Conservation (phyloP, 1,284 basidiomycete species). For the Cystobasidium pallidum region DNA sequence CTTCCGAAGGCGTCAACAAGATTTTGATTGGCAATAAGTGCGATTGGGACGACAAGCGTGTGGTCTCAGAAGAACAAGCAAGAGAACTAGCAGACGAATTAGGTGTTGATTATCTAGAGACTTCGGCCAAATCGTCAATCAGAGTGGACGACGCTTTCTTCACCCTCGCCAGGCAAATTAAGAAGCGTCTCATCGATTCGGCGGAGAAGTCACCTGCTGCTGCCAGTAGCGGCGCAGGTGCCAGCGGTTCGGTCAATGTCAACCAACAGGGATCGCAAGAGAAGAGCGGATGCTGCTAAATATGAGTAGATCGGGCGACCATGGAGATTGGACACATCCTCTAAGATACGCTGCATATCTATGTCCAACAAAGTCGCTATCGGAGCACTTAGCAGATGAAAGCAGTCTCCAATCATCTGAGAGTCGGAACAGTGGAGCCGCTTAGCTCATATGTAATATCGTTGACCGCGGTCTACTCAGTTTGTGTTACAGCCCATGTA, state of each 20-base stretch:
- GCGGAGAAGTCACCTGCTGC: slow-evolving; percentile 37
- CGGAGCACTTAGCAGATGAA: no score
- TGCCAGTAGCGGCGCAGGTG: neutral
- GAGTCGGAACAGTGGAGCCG: no score
- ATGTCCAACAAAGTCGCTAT: no score
- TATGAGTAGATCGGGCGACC: neutral
- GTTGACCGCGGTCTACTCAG: no score
- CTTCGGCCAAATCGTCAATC: slow-evolving; percentile 94
- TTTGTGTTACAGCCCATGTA: no score
- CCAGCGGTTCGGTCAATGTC: slow-evolving; percentile 35
- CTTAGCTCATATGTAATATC: no score
- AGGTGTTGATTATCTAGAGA: slow-evolving; percentile 95
- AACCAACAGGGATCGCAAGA: slow-evolving; percentile 22
- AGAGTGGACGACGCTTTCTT: slow-evolving; percentile 99
- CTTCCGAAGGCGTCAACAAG: slow-evolving; percentile 98
- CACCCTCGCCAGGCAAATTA: slow-evolving; percentile 95
- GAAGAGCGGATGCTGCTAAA: slow-evolving; percentile 49
- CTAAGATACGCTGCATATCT: no score
- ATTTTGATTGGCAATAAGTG: slow-evolving; percentile 99
- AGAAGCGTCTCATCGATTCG: slow-evolving; percentile 93
- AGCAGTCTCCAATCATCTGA: no score
- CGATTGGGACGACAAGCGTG: slow-evolving; percentile 82
- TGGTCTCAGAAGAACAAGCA: slow-evolving; percentile 78
- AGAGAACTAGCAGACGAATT: slow-evolving; percentile 78
- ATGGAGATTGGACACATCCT: no score